These are phyloP conservation scores for Boeremia lycopersici DNA, from an alignment of 2,329 filamentous ascomycete species.

Conservation along the genomic window DNA sequence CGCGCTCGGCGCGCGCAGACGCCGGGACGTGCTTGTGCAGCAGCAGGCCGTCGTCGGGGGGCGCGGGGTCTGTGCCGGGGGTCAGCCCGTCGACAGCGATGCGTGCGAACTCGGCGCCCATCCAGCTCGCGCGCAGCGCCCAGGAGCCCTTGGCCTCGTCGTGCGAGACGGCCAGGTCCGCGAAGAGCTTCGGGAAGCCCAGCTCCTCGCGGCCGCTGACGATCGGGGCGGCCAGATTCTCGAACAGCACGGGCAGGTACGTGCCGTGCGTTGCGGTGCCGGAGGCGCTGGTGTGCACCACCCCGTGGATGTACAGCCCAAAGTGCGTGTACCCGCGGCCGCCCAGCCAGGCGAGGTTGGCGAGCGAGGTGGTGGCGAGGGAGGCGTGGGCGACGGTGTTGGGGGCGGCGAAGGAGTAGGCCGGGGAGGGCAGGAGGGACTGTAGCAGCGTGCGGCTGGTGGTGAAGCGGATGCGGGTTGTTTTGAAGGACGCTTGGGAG, in stretches of 20 bases:
- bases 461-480: conserved; percentile 50
- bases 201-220: conserved; percentile 65
- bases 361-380: conserved; percentile 47
- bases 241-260: conserved; percentile 64
- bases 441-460: conserved; percentile 50
- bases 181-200: conserved; percentile 66
- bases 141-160: conserved; percentile 40
- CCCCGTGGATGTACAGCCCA: conserved; percentile 67
- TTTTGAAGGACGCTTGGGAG: conserved; percentile 41
- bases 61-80: no score
- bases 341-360: conserved; percentile 65
- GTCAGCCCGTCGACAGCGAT: conserved; percentile 35
- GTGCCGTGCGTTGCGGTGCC: conserved; percentile 58
- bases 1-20: conserved; percentile 52
- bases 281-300: conserved; percentile 60
- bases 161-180: conserved; percentile 54
- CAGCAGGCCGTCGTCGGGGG: conserved; percentile 61
- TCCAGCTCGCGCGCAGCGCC: conserved; percentile 49
- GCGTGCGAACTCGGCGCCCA: conserved; percentile 42
- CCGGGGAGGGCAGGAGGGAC: conserved; percentile 47
- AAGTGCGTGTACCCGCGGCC: conserved; percentile 63
- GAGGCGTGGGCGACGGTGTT: conserved; percentile 49
- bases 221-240: conserved; percentile 65
- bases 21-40: conserved; percentile 64
- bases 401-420: conserved; percentile 45